These are phyloP conservation scores for Hypsizygus ulmarius DNA, from an alignment of 1,284 basidiomycete genomes.

Conservation along the genomic window DNA sequence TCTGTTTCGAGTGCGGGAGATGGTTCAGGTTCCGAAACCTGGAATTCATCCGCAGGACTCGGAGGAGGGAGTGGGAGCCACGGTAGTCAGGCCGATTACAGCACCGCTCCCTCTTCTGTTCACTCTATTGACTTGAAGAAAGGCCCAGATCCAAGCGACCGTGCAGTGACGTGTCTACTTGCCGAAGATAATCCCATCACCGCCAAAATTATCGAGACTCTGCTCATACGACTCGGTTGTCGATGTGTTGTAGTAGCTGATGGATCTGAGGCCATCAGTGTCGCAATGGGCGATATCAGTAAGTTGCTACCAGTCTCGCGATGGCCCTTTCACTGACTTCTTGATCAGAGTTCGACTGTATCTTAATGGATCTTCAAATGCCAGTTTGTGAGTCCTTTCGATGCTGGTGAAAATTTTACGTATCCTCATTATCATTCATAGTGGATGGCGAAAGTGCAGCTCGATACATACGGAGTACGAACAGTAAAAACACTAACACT, in stretches of 20 bases:
- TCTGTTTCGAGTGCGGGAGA: slow-evolving; percentile 79
- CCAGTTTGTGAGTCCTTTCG: slow-evolving; percentile 71
- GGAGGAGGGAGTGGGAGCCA: slow-evolving; percentile 54
- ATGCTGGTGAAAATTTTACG: neutral
- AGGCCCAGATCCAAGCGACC: slow-evolving; percentile 68
- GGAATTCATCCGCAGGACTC: slow-evolving; percentile 60
- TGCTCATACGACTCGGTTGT: slow-evolving; percentile 90
- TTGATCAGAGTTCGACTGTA: slow-evolving; percentile 76
- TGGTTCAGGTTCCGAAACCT: slow-evolving; percentile 72
- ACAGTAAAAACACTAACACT: slow-evolving; percentile 83
- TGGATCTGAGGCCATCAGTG: slow-evolving; percentile 94
- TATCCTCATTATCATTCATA: slow-evolving; percentile 27
- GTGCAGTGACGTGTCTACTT: slow-evolving; percentile 86
- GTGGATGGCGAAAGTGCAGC: slow-evolving; percentile 93
- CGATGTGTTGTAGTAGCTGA: slow-evolving; percentile 93
- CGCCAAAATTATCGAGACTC: slow-evolving; percentile 92
- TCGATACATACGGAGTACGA: slow-evolving; percentile 92
- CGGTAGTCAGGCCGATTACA: slow-evolving; percentile 36
- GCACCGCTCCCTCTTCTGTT: slow-evolving; percentile 76
- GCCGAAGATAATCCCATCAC: slow-evolving; percentile 98
- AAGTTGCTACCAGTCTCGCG: slow-evolving; percentile 35
- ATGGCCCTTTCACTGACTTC: slow-evolving; percentile 17
- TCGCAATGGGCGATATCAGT: slow-evolving; percentile 96
- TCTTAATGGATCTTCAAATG: slow-evolving; percentile 89
- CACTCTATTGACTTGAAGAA: slow-evolving; percentile 73